These are phyloP conservation scores for Aspergillus flavus DNA, from an alignment of 2,329 filamentous ascomycete genomes.

Conservation along the genomic window DNA sequence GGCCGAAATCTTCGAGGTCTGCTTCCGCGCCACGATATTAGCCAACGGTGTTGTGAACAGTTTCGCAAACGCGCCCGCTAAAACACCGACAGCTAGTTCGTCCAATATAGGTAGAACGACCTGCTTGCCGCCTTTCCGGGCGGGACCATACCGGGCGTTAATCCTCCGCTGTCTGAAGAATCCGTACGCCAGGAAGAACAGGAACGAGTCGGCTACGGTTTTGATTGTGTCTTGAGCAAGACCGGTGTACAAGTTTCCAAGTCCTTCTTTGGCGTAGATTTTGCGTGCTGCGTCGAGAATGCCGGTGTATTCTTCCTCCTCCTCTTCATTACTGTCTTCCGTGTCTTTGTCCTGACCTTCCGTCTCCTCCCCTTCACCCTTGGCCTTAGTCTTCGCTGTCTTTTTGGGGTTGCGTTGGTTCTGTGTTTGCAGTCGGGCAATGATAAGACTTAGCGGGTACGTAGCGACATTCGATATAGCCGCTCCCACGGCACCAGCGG, in stretches of 20 bases:
- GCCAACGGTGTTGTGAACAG: constrained; percentile 77
- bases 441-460: constrained; percentile 80
- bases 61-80: constrained; percentile 74
- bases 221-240: constrained; percentile 66
- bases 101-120: constrained; percentile 62
- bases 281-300: constrained; percentile 69
- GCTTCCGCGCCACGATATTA: constrained; percentile 80
- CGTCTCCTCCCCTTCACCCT: constrained; percentile 55
- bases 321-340: constrained; percentile 39
- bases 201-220: constrained; percentile 73
- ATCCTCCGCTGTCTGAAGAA: constrained; percentile 53
- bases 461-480: constrained; percentile 76
- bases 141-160: constrained; percentile 32
- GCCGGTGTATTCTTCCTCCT: constrained; percentile 60
- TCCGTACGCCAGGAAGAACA: constrained; percentile 84
- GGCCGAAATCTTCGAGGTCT: constrained; percentile 56
- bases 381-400: constrained; percentile 26
- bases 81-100: constrained; percentile 70
- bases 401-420: constrained; percentile 48
- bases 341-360: constrained; percentile 53
- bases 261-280: constrained; percentile 73
- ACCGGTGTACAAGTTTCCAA: constrained; percentile 72
- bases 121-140: constrained; percentile 27
- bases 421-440: constrained; percentile 80
- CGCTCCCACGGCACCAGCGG: constrained; percentile 77